Conservation (phyloP, 1,284 basidiomycete genomes). For the Caloboletus firmus region DNA sequence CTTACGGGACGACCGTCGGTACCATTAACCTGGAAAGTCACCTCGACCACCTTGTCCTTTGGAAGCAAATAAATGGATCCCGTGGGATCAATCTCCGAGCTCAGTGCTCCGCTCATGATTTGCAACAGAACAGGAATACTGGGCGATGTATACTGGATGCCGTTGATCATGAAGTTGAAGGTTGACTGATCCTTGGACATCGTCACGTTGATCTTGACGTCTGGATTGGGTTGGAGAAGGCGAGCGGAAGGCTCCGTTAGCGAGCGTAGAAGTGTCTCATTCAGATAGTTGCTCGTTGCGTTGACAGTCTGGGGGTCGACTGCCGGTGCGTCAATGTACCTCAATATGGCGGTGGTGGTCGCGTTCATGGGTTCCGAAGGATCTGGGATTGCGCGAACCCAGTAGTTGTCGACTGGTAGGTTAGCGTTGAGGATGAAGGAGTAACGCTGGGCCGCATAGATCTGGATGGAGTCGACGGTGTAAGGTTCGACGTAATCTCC, state of each 20-base stretch:
- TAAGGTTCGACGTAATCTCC: constrained; percentile 37
- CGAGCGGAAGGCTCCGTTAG: constrained; percentile 23
- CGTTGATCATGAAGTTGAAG: constrained; percentile 31
- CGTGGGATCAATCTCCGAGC: constrained; percentile 37
- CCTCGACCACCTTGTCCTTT: constrained; percentile 36
- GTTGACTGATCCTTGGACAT: constrained; percentile 15
- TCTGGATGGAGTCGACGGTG: constrained; percentile 33
- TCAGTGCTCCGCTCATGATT: constrained; percentile 43
- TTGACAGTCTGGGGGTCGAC: constrained; percentile 31
- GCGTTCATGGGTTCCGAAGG: constrained; percentile 10
- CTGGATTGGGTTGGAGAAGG: constrained; percentile 25
- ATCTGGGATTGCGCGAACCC: constrained; percentile 26
- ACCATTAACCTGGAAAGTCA: constrained; percentile 23
- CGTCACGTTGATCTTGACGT: constrained; percentile 29
- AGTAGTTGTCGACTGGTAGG: constrained; percentile 30
- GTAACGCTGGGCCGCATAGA: constrained; percentile 38
- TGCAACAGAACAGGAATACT: constrained; percentile 47
- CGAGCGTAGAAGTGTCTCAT: constrained; percentile 34
- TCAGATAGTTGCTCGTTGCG: constrained; percentile 20
- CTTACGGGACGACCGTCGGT: constrained; percentile 12
- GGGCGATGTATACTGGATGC: constrained; percentile 37
- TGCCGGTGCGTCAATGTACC: constrained; percentile 36
- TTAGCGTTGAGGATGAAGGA: constrained; percentile 37
- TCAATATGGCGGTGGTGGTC: constrained; percentile 35
- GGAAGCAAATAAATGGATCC: constrained; percentile 42